Conservation (phyloP, 2,329 filamentous ascomycete genomes). For the Scleromitrula shiraiana region DNA sequence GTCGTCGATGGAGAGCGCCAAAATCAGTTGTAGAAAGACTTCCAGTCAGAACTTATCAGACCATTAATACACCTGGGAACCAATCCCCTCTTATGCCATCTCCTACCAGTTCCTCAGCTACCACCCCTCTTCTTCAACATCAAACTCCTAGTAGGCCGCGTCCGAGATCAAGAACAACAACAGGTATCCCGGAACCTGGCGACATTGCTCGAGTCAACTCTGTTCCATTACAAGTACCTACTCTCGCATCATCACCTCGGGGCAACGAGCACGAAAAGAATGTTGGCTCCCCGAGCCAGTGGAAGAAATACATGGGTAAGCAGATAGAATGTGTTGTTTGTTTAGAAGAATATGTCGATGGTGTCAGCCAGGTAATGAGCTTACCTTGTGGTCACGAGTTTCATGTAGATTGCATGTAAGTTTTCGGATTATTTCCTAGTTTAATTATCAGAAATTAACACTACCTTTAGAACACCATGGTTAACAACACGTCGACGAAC, state of each 20-base stretch:
- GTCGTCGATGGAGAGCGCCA: constrained; percentile 90
- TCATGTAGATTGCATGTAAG: constrained; percentile 97
- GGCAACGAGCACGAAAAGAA: constrained; percentile 40
- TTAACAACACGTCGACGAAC: constrained; percentile 88
- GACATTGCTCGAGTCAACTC: constrained; percentile 39
- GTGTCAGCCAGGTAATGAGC: constrained; percentile 92
- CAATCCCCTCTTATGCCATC: constrained; percentile 52
- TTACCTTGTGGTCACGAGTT: constrained; percentile 97
- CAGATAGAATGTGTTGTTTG: constrained; percentile 92
- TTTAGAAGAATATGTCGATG: constrained; percentile 91
- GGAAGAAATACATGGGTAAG: constrained; percentile 59
- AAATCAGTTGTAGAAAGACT: constrained; percentile 92
- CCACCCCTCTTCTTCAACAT: constrained; percentile 68
- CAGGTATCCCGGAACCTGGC: constrained; percentile 47
- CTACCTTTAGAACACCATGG: constrained; percentile 72
- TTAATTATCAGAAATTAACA: constrained; percentile 11
- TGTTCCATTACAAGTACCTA: constrained; percentile 24
- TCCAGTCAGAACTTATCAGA: constrained; percentile 93
- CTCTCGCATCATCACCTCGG: constrained; percentile 13
- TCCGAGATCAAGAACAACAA: constrained; percentile 58
- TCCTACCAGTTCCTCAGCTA: constrained; percentile 58
- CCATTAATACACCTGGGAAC: constrained; percentile 57
- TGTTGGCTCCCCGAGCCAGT: constrained; percentile 41
- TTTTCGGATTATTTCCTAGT: constrained; percentile 30
- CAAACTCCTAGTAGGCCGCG: constrained; percentile 43